Evolutionary conservation across 257 asterid species (phyloP), one percentile per base, ranked within the genome.

Genomic region (Solanum chiquidenum): DNA sequence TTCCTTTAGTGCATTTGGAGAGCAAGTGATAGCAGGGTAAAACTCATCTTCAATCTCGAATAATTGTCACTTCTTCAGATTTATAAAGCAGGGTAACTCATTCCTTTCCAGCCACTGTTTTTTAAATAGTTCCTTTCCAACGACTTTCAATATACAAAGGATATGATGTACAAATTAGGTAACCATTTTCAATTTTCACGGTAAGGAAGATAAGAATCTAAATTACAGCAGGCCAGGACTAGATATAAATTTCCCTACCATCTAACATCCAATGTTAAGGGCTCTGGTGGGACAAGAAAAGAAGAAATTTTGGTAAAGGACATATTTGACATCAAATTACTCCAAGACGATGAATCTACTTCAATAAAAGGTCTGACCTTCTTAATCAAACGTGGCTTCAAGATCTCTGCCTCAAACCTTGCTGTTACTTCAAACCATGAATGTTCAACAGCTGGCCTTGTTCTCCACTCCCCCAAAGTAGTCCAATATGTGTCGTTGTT

Each of bases 271-370:
- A 96, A 91, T 9, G 99, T 96, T 33, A 96, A 92, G 25, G 98
- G 92, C 90, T 94, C 95, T 3, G 95, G 97, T 52, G 95, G 94
- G 46, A 93, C 93, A 85, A 95, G 92, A 86, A 91, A 76, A 9
- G 98, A 91, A 12, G 99, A 95, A 87, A 94, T 90, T 88, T 93
- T 92, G 8, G 98, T 93, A 73, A 96, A 96, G 12, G 99, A 95
- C 88, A 96, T 44, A 90, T 96, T 96, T 4, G 98, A 90, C 62
- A 93, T 91, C 83, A 95, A 90, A 93, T 94, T 92, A 86, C 95
- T 94, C 98, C 95, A 94, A 60, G 95, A 90, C 21, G 86, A 89
- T 46, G 98, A 89, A 88, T 94, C 99, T 34, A 91, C 90, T 40
- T 90, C 93, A 10, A 88, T 86, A 35, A 92, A 46, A 49, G 98